phyloP scores from a whole-genome alignment of 2,329 filamentous ascomycete species.

The Colletotrichum kahawae region DNA sequence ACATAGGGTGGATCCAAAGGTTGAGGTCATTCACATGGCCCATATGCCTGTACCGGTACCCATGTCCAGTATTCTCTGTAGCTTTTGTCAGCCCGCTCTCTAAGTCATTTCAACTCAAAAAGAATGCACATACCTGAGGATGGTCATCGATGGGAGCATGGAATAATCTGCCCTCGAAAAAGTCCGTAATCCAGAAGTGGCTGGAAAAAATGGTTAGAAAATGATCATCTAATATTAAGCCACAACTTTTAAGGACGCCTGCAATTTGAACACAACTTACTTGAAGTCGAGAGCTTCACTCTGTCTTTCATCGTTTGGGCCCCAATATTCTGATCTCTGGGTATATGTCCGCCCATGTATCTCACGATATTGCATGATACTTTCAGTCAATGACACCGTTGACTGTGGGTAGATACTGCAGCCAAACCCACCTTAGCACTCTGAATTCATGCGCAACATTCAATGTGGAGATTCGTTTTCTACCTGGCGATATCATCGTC shows the following conservation, averaged over 20 bases:
- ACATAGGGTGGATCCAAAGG: not conserved
- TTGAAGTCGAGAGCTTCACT: not conserved
- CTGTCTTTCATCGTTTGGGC: not conserved
- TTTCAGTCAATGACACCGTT: not conserved
- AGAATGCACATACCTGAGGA: constrained; percentile 8
- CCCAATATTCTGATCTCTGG: not conserved
- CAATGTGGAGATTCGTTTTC: not conserved
- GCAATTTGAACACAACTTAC: not conserved
- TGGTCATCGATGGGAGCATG: constrained; percentile 38
- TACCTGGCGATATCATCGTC: not conserved
- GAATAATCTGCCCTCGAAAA: constrained; percentile 38
- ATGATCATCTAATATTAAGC: fast-evolving
- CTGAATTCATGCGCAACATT: not conserved
- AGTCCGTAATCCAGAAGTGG: constrained; percentile 21
- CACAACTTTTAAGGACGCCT: not conserved
- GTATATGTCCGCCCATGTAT: not conserved
- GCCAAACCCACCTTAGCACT: not conserved
- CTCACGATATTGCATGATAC: not conserved
- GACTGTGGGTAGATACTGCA: not conserved
- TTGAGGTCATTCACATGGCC: constrained; percentile 38
- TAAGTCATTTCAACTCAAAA: not conserved
- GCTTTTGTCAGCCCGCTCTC: too few species aligned
- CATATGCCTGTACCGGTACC: constrained; percentile 49
- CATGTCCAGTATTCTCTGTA: constrained; percentile 43
- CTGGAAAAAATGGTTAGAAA: not conserved